Conservation (phyloP, 1,139 yeast genomes). For the Diutina ranongensis region DNA sequence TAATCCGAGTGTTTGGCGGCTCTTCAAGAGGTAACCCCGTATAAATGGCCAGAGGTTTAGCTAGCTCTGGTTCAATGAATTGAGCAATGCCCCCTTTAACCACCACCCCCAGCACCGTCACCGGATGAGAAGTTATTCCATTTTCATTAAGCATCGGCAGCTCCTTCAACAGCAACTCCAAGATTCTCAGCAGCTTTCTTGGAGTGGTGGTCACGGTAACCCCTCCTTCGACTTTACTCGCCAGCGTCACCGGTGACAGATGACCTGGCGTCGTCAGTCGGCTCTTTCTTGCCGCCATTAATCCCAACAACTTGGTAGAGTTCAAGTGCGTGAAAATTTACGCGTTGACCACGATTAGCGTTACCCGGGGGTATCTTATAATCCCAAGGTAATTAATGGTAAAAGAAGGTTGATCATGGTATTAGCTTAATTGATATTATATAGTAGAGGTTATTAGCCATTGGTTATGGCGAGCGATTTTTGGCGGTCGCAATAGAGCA, state of each 20-base stretch:
- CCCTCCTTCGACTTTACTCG: not conserved
- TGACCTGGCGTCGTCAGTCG: not conserved
- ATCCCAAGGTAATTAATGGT: too few species aligned
- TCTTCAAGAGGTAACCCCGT: constrained; percentile 62
- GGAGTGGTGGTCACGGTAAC: not conserved
- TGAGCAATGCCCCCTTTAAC: not conserved
- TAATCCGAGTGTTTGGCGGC: constrained; percentile 43
- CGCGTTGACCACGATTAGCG: too few species aligned
- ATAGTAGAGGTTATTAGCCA: too few species aligned
- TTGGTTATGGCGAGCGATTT: too few species aligned
- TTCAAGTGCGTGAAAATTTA: constrained; percentile 5
- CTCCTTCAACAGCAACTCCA: not conserved
- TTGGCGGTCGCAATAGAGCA: too few species aligned
- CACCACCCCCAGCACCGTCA: not conserved
- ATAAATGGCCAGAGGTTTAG: constrained; percentile 38
- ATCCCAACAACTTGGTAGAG: not conserved
- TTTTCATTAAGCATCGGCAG: not conserved
- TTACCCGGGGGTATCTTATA: too few species aligned
- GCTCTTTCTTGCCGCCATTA: not conserved
- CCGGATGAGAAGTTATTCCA: not conserved
- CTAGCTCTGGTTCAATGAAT: constrained; percentile 49
- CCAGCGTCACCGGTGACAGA: not conserved
- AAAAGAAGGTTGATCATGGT: too few species aligned
- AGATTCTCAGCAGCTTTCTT: constrained; percentile 2
- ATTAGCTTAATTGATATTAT: too few species aligned